Conservation (phyloP, 31 red algal species). For the Porphyra umbilicalis region DNA sequence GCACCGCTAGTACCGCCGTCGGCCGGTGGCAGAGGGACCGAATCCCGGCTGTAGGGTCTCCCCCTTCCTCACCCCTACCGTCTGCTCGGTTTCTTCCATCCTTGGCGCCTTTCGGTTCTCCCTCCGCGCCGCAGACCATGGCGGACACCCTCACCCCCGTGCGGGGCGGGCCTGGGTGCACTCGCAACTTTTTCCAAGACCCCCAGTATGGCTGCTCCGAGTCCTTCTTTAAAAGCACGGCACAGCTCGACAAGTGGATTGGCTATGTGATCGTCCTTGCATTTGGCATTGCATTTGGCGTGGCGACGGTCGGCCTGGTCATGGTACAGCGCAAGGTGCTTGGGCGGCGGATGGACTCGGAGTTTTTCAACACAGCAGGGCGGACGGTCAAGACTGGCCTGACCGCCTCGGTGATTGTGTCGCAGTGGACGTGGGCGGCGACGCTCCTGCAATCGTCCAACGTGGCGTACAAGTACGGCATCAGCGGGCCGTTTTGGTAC, state of each 20-base stretch:
- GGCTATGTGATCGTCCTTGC: constrained; percentile 75
- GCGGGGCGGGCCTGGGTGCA: no score
- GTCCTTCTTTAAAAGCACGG: constrained; percentile 19
- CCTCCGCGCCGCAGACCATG: no score
- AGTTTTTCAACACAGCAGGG: constrained; percentile 89
- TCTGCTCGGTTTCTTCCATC: no score
- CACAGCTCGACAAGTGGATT: constrained; percentile 12
- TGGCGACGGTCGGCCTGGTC: constrained; percentile 68
- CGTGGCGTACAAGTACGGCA: constrained; percentile 54
- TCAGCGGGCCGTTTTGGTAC: constrained; percentile 81
- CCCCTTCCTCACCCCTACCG: no score
- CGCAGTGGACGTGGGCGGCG: constrained; percentile 89
- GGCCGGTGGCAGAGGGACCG: no score
- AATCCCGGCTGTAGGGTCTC: no score
- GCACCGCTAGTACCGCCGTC: no score
- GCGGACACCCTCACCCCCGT: no score
- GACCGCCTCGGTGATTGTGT: constrained; percentile 78
- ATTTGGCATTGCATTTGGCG: constrained; percentile 61
- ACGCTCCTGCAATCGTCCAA: constrained; percentile 72
- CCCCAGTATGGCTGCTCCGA: constrained; percentile 24
- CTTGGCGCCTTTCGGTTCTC: no score
- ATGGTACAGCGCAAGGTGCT: constrained; percentile 38
- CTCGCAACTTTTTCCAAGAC: constrained; percentile 2
- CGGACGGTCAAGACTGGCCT: constrained; percentile 72
- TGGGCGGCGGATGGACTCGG: constrained; percentile 45